A percentile compares a stretch with the other conserved stretches of the same genome.
phyloP scores from a whole-genome alignment of 2,329 filamentous ascomycete species.

The Hymenoscyphus fraxineus region DNA sequence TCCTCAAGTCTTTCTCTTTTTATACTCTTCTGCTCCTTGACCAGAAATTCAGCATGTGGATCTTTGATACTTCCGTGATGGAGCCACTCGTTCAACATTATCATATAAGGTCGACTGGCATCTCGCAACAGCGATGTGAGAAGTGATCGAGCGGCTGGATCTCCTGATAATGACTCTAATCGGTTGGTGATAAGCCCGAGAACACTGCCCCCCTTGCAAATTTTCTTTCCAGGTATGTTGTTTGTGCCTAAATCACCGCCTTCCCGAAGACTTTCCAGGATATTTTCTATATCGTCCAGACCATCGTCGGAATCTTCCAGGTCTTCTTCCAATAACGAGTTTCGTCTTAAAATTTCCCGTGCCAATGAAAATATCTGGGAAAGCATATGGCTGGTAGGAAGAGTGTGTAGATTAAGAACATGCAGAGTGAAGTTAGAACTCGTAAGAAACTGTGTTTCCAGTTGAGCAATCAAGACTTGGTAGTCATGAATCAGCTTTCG shows the following conservation, averaged over 20 bases:
- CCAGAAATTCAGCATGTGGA: slow-evolving; percentile 86
- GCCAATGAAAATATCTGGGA: slow-evolving; percentile 83
- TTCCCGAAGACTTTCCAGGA: slow-evolving; percentile 83
- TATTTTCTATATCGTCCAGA: slow-evolving; percentile 83
- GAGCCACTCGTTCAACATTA: slow-evolving; percentile 97
- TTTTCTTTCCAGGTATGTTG: slow-evolving; percentile 79
- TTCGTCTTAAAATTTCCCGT: slow-evolving; percentile 82
- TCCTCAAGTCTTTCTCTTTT: slow-evolving; percentile 84
- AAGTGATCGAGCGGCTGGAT: slow-evolving; percentile 79
- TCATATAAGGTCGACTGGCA: slow-evolving; percentile 91
- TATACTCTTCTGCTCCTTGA: slow-evolving; percentile 96
- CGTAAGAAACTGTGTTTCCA: slow-evolving; percentile 89
- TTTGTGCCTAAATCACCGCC: slow-evolving; percentile 77
- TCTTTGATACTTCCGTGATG: slow-evolving; percentile 95
- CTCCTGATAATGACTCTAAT: slow-evolving; percentile 85
- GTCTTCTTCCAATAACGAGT: slow-evolving; percentile 80
- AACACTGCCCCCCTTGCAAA: slow-evolving; percentile 96
- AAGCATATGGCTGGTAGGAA: slow-evolving; percentile 88
- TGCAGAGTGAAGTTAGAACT: slow-evolving; percentile 89
- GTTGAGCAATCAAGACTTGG: slow-evolving; percentile 82
- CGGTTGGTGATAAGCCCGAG: slow-evolving; percentile 80
- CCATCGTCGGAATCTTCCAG: slow-evolving; percentile 58
- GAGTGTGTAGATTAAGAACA: slow-evolving; percentile 84
- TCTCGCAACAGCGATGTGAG: slow-evolving; percentile 81
- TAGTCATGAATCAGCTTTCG: slow-evolving; percentile 91